Percentiles rank a stretch among this genome's conserved stretches.
Conservation (phyloP, 2,329 filamentous ascomycete species). For the Peltaster fructicola region DNA sequence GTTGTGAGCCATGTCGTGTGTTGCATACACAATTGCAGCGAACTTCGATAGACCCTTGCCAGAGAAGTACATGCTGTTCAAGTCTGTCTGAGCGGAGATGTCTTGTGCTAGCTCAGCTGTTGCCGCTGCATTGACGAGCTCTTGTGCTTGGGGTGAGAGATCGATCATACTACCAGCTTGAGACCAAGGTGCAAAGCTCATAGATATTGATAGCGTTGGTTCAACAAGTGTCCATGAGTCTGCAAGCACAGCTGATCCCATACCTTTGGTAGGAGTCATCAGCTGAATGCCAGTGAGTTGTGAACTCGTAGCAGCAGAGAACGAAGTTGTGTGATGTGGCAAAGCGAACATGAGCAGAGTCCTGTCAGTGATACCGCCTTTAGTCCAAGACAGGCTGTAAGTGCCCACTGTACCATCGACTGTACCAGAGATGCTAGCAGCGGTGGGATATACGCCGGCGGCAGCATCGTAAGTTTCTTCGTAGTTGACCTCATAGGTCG, state of each 20-base stretch:
- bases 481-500: constrained; percentile 11
- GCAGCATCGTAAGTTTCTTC: constrained; percentile 50
- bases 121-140: constrained; percentile 40
- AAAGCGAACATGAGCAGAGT: constrained; percentile 70
- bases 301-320: constrained; percentile 39
- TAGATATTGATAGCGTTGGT: constrained; percentile 47
- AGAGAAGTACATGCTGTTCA: constrained; percentile 82
- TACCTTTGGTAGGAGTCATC: constrained; percentile 71
- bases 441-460: constrained; percentile 55
- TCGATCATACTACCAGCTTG: constrained; percentile 21
- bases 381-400: constrained; percentile 60
- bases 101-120: constrained; percentile 54
- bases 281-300: constrained; percentile 38
- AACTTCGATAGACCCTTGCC: constrained; percentile 41
- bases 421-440: constrained; percentile 46
- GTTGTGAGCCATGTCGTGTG: constrained; percentile 37
- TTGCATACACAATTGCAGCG: constrained; percentile 26
- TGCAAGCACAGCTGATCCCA: constrained; percentile 52
- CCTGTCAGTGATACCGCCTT: constrained; percentile 42
- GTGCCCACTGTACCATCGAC: constrained; percentile 41
- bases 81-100: constrained; percentile 53
- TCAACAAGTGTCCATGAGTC: constrained; percentile 68
- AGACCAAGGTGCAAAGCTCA: constrained; percentile 74
- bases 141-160: constrained; percentile 27
- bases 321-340: constrained; percentile 68